These are phyloP conservation scores for Cephaloascus fragrans DNA, from an alignment of 805 yeast genomes.

Conservation along the genomic window DNA sequence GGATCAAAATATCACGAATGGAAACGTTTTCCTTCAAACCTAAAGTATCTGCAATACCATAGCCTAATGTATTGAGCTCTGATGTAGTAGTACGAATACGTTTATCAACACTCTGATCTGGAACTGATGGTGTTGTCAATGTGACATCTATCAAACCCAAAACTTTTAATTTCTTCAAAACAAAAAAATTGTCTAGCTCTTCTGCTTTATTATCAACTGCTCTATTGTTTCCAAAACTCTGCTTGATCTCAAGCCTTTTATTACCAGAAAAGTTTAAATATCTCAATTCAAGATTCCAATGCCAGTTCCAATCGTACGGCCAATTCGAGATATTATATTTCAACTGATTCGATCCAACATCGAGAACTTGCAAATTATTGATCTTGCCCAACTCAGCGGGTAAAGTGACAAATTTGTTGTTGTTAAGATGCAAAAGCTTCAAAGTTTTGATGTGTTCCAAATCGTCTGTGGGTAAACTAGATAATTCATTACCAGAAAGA, in stretches of 20 bases:
- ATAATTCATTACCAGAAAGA: slow-evolving; percentile 74
- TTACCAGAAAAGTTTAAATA: slow-evolving; percentile 90
- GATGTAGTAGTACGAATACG: slow-evolving; percentile 90
- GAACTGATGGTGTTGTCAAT: slow-evolving; percentile 76
- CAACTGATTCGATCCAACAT: slow-evolving; percentile 84
- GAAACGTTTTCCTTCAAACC: slow-evolving; percentile 60
- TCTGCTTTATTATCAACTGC: slow-evolving; percentile 46
- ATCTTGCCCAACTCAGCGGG: slow-evolving; percentile 83
- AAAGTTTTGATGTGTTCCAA: slow-evolving; percentile 53
- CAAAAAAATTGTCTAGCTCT: slow-evolving; percentile 58
- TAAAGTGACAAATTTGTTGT: slow-evolving; percentile 74
- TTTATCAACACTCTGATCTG: slow-evolving; percentile 75
- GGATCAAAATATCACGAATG: slow-evolving; percentile 77
- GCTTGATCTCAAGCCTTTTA: slow-evolving; percentile 81
- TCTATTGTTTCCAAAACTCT: slow-evolving; percentile 29
- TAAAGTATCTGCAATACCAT: slow-evolving; percentile 86
- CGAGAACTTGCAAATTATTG: slow-evolving; percentile 55
- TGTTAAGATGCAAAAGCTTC: slow-evolving; percentile 60
- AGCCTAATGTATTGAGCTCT: slow-evolving; percentile 60
- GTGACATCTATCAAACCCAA: slow-evolving; percentile 95
- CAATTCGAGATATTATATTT: slow-evolving; percentile 89
- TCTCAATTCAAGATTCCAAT: slow-evolving; percentile 62
- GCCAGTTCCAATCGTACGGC: slow-evolving; percentile 98
- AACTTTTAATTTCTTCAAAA: slow-evolving; percentile 56
- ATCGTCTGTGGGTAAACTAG: slow-evolving; percentile 80